Evolutionary conservation across 148 eudicot genomes (phyloP).

Genomic region (Chenopodium album): DNA sequence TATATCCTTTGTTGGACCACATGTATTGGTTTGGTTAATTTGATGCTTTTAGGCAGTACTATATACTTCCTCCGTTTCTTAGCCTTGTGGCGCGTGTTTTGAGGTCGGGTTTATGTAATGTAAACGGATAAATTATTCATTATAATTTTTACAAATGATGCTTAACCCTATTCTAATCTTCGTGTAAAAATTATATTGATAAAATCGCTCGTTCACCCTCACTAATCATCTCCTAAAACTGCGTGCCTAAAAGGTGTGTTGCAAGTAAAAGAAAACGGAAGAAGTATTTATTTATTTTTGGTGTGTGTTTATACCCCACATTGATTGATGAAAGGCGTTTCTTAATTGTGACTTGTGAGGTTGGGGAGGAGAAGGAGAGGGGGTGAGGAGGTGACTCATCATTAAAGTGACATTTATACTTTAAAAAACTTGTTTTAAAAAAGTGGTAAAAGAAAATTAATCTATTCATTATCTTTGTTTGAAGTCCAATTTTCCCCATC

Average conservation of each 20-base stretch:
- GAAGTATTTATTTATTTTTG: background rate
- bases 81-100: too few relatives aligned
- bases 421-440: background rate
- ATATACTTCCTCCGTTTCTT: too few relatives aligned
- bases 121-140: too few relatives aligned
- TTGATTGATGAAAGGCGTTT: constrained; percentile 17
- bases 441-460: background rate
- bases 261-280: too few relatives aligned
- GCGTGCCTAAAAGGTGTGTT: too few relatives aligned
- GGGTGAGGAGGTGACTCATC: constrained; percentile 20
- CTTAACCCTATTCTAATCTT: too few relatives aligned
- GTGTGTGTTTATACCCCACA: background rate
- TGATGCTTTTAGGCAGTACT: constrained; percentile 18
- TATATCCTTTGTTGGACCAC: constrained; percentile 32
- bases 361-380: constrained; percentile 10
- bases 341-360: constrained; percentile 12
- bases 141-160: too few relatives aligned
- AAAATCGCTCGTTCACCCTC: too few relatives aligned
- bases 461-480: background rate
- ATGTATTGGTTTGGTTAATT: constrained; percentile 15
- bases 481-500: background rate
- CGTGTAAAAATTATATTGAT: too few relatives aligned
- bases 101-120: too few relatives aligned
- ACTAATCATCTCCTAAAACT: too few relatives aligned
- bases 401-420: background rate